A percentile compares a stretch with the other conserved stretches of the same genome.
Evolutionary conservation across 768 basidiomycete species (phyloP).

Genomic region (Macrolepiota albuminosa): DNA sequence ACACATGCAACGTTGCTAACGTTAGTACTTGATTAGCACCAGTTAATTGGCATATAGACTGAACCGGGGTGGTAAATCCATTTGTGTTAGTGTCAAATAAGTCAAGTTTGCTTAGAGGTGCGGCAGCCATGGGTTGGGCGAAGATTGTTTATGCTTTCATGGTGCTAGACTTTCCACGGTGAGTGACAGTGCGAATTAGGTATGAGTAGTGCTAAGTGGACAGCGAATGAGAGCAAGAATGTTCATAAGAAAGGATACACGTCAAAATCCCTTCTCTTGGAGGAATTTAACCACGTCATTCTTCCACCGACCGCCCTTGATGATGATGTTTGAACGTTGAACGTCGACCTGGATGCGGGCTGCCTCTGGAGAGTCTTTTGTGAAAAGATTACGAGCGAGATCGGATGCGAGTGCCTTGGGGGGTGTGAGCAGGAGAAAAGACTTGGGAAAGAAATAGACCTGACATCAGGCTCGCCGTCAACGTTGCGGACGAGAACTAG

Average conservation of each 20-base stretch:
- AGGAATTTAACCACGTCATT: slow-evolving; percentile 60
- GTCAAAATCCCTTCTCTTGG: slow-evolving; percentile 57
- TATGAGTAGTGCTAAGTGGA: slow-evolving; percentile 6
- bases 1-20: not conserved
- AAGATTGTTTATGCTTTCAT: not conserved
- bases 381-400: slow-evolving; percentile 47
- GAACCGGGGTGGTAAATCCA: not conserved
- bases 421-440: slow-evolving; percentile 12
- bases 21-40: not conserved
- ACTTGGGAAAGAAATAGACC: slow-evolving; percentile 19
- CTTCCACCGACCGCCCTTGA: slow-evolving; percentile 64
- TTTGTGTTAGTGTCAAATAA: slow-evolving; percentile 2
- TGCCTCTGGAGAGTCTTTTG: slow-evolving; percentile 38
- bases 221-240: slow-evolving; percentile 9
- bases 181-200: slow-evolving; percentile 7
- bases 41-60: not conserved
- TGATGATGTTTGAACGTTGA: slow-evolving; percentile 44
- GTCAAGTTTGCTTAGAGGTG: not conserved
- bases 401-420: slow-evolving; percentile 56
- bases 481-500: slow-evolving; percentile 62
- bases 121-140: not conserved
- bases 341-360: slow-evolving; percentile 44
- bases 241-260: slow-evolving; percentile 1
- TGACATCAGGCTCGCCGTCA: slow-evolving; percentile 56
- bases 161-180: slow-evolving; percentile 4